A percentile compares a stretch with the other conserved stretches of the same genome.
Conservation (phyloP, 2,329 filamentous ascomycete genomes). For the Cordyceps cateniannulata region DNA sequence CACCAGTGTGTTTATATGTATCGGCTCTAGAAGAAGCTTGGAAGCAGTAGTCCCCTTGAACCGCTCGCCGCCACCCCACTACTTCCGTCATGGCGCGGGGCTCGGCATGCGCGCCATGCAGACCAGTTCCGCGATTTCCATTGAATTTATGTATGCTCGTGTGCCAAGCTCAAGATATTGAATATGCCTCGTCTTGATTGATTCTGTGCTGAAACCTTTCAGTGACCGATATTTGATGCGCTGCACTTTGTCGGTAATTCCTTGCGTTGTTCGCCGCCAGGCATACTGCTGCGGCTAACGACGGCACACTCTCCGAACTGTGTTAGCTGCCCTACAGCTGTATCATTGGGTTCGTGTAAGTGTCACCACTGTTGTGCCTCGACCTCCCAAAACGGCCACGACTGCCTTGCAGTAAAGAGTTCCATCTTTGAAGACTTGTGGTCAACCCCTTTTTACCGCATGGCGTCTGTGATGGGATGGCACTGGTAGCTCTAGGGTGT, state of each 20-base stretch:
- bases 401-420: too few relatives aligned
- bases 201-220: background rate
- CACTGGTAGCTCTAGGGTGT: too few relatives aligned
- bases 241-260: too few relatives aligned
- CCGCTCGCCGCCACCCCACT: background rate
- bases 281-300: background rate
- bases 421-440: too few relatives aligned
- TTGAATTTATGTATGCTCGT: background rate
- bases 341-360: background rate
- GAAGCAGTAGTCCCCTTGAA: background rate
- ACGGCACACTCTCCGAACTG: background rate
- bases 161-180: too few relatives aligned
- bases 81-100: constrained; percentile 8
- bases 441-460: too few relatives aligned
- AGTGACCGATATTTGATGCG: too few relatives aligned
- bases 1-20: background rate
- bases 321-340: background rate
- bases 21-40: background rate
- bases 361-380: background rate
- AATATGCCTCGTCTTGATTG: background rate
- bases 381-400: too few relatives aligned
- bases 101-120: background rate
- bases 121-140: background rate
- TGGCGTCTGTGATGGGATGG: too few relatives aligned
- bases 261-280: too few relatives aligned